Evolutionary conservation across 1,139 yeast genomes (phyloP).

Genomic region (Suhomyces bribrorum): DNA sequence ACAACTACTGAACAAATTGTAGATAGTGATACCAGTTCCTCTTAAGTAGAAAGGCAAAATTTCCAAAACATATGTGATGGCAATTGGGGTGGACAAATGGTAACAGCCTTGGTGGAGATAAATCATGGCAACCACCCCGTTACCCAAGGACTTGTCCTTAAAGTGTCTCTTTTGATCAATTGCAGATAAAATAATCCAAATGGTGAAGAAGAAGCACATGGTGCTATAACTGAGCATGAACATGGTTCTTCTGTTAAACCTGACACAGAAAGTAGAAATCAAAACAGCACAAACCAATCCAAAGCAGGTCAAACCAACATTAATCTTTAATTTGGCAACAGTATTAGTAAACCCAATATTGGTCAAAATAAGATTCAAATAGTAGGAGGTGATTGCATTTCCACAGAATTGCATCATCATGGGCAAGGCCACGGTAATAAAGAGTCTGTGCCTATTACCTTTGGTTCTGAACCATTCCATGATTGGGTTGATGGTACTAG

Average conservation of each 20-base stretch:
- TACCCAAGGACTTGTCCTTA: constrained; percentile 25
- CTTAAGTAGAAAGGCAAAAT: constrained; percentile 23
- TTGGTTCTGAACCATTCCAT: constrained; percentile 6
- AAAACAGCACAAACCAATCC: constrained; percentile 25
- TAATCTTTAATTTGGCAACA: constrained; percentile 10
- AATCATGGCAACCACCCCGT: constrained; percentile 38
- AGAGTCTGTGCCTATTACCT: constrained; percentile 12
- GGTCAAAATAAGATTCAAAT: constrained; percentile 16
- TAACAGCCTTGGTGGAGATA: constrained; percentile 34
- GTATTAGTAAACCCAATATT: constrained; percentile 18
- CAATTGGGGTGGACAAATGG: constrained; percentile 25
- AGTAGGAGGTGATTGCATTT: constrained; percentile 17
- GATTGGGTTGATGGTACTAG: not conserved
- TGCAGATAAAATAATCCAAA: constrained; percentile 38
- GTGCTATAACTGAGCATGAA: constrained; percentile 14
- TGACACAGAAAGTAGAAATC: constrained; percentile 5
- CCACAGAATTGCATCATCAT: constrained; percentile 15
- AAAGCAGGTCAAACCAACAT: constrained; percentile 12
- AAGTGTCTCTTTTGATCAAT: constrained; percentile 22
- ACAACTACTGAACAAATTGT: constrained; percentile 9
- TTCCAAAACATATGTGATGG: constrained; percentile 37
- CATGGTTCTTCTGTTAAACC: constrained; percentile 12
- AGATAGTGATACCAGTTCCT: constrained; percentile 17
- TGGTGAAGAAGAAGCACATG: constrained; percentile 28
- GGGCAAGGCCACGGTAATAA: constrained; percentile 10